These are phyloP conservation scores for Rhodotorula graminis DNA, from an alignment of 768 basidiomycete genomes.

Conservation along the genomic window DNA sequence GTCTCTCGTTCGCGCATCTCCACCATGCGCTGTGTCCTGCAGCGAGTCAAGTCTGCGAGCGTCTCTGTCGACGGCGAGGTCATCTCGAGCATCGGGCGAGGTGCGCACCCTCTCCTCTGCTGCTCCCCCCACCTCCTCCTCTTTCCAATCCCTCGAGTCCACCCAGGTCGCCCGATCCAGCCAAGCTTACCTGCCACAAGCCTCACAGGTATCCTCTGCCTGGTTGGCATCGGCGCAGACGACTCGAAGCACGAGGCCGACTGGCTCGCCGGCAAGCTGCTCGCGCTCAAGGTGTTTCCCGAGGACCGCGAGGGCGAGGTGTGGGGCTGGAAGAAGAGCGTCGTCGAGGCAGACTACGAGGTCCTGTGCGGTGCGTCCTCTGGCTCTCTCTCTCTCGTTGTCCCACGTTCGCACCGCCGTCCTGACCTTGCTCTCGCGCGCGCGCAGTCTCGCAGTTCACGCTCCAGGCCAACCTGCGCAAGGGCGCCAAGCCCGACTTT, in stretches of 20 bases:
- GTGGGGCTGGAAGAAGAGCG: slow-evolving; percentile 78
- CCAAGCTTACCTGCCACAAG: not conserved
- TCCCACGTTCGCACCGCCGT: too few species aligned
- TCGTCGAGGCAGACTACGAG: slow-evolving; percentile 83
- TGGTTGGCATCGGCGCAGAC: slow-evolving; percentile 52
- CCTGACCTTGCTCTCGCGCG: not conserved
- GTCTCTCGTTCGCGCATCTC: not conserved
- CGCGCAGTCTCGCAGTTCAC: slow-evolving; percentile 83
- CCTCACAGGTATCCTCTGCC: slow-evolving; percentile 16
- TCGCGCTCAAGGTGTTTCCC: slow-evolving; percentile 54
- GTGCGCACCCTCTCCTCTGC: not conserved
- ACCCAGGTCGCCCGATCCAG: too few species aligned
- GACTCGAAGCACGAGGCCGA: slow-evolving; percentile 72
- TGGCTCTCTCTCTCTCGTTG: too few species aligned
- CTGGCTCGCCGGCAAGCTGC: slow-evolving; percentile 68
- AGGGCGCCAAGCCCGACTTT: slow-evolving; percentile 85
- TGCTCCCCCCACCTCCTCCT: not conserved
- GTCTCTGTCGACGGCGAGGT: slow-evolving; percentile 26
- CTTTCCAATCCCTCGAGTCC: too few species aligned
- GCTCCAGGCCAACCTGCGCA: slow-evolving; percentile 75
- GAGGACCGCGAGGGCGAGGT: slow-evolving; percentile 43
- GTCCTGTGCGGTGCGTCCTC: slow-evolving; percentile 64
- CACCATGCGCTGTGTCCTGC: slow-evolving; percentile 30
- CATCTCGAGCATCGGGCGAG: slow-evolving; percentile 20
- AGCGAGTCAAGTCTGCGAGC: slow-evolving; percentile 14